Evolutionary conservation across 2,329 filamentous ascomycete genomes (phyloP), one percentile per base, ranked within the genome.

Genomic region (Nectriaceae sp.): DNA sequence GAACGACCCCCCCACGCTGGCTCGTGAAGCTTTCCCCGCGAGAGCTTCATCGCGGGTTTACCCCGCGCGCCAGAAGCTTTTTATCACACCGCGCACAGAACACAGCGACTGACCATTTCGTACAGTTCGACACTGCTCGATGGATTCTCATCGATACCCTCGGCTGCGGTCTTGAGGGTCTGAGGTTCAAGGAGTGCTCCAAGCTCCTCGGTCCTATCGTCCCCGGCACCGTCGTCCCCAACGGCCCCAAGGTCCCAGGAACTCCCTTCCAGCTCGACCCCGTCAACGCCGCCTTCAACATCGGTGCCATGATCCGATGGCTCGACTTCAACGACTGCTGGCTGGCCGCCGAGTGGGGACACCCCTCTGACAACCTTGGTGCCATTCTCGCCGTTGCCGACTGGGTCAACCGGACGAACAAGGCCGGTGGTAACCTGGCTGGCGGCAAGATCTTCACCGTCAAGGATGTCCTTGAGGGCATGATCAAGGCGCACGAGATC

Each of bases 311-410:
- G 87, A 96, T 99, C 76, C 84, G 94, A 68, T 99, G 94, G 94
- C 84, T 99, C 65, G 94, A 99, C 78, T 99, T 97, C 83, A 99
- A 99, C 73, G 94, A 99, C 82, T 97, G 94, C 84, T 99, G 93
- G 94, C 81, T 97, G 56, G 94, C 93, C 38, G 94, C 94, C 47
- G 94, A 99, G 77, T 99, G 94, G 94, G 94, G 94, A 50, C 94
- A 99, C 74, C 94, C 94, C 54, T 97, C 92, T 4, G 94, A 99
- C 79, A 99, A 99, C 79, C 74, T 99, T 61, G 94, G 94, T 55
- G 94, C 93, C 65, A 99, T 99, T 69, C 84, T 99, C 54, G 90
- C 93, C 40, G 92, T 97, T 44, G 90, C 94, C 52, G 94, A 99
- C 79, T 99, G 94, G 94, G 84, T 96, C 67, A 95, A 92, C 62